Evolutionary conservation across 1,284 basidiomycete species (phyloP), one percentile per base, ranked within the genome.

Genomic region (Sporisorium graminicola): DNA sequence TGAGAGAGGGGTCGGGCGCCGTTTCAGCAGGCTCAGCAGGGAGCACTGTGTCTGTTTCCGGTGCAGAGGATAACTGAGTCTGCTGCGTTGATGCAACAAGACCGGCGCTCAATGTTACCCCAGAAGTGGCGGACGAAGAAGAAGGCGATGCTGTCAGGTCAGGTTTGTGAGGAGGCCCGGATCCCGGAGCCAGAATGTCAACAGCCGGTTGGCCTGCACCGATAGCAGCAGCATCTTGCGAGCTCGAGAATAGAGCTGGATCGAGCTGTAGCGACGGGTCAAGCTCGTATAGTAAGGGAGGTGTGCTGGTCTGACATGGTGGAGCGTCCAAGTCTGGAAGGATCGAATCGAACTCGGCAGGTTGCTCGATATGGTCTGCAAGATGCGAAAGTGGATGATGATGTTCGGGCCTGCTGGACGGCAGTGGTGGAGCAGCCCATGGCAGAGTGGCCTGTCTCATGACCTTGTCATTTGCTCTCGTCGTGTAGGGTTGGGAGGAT

Each of bases 391-490:
- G 24, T 10, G 22, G 44, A 4, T 12, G 44, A 4, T 12, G 27
- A 14, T 52, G 52, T 22, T 33, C 59, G 49, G 55, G 26, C 20
- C 35, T 35, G 59, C 18, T 52, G 26, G 40, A n/a, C 18, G 55
- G 58, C 29, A 31, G 29, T 22, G 52, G 37, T 22, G 57, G 53
- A 57, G 61, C 50, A 47, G 53, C 72, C 66, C 72, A 74, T 37
- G 66, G 58, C 59, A 74, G 31, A 49, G 63, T 70, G 9, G 63
- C 56, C 35, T 74, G 72, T 64, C 55, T 74, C 72, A 74, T 74
- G 56, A 47, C 60, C 44, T 52, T 40, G 53, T 33, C 69, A 59
- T 72, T 14, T 31, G 50, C 31, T 57, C 29, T 63, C 27, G 52
- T 33, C 46, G n/a, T 50, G 13, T 47, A 16, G 40, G 29, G 14